Conservation (phyloP, 2,329 filamentous ascomycete genomes). For the Lecanosticta acicola region DNA sequence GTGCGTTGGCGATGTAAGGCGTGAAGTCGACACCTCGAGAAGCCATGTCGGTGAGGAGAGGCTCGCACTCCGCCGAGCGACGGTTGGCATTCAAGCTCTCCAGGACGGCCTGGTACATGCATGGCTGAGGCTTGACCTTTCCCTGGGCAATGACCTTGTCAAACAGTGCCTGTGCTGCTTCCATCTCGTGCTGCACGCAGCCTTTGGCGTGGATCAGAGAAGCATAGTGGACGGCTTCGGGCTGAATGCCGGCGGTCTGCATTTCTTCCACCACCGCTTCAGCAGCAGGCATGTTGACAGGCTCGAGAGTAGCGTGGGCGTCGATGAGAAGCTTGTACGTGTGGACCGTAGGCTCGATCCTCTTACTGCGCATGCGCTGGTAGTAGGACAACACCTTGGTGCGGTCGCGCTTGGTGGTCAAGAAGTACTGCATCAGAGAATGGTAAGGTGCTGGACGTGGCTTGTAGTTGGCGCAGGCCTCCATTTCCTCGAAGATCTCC, state of each 20-base stretch:
- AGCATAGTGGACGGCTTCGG: slow-evolving; percentile 92
- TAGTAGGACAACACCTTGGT: slow-evolving; percentile 91
- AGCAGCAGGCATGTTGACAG: slow-evolving; percentile 80
- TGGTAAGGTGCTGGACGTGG: slow-evolving; percentile 95
- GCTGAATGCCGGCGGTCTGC: slow-evolving; percentile 63
- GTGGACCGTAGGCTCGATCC: slow-evolving; percentile 86
- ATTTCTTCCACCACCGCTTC: slow-evolving; percentile 78
- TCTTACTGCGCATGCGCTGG: slow-evolving; percentile 81
- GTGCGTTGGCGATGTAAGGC: slow-evolving; percentile 94
- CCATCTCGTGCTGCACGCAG: slow-evolving; percentile 87
- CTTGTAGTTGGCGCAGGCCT: slow-evolving; percentile 98
- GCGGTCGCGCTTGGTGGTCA: slow-evolving; percentile 95
- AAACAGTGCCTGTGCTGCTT: slow-evolving; percentile 74
- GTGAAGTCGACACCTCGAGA: slow-evolving; percentile 73
- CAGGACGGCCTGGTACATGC: slow-evolving; percentile 92
- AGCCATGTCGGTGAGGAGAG: slow-evolving; percentile 70
- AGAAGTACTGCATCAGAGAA: slow-evolving; percentile 99
- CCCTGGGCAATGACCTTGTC: slow-evolving; percentile 67
- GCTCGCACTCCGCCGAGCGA: slow-evolving; percentile 63
- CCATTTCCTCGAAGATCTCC: slow-evolving; percentile 98
- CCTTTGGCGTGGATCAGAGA: slow-evolving; percentile 93
- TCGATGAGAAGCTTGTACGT: slow-evolving; percentile 98
- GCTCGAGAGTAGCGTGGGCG: slow-evolving; percentile 88
- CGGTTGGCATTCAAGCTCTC: slow-evolving; percentile 97
- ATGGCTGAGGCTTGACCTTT: slow-evolving; percentile 67